Percentiles rank a stretch among this genome's conserved stretches.
Conservation (phyloP, 1,139 yeast genomes). For the Suhomyces coccinellae region DNA sequence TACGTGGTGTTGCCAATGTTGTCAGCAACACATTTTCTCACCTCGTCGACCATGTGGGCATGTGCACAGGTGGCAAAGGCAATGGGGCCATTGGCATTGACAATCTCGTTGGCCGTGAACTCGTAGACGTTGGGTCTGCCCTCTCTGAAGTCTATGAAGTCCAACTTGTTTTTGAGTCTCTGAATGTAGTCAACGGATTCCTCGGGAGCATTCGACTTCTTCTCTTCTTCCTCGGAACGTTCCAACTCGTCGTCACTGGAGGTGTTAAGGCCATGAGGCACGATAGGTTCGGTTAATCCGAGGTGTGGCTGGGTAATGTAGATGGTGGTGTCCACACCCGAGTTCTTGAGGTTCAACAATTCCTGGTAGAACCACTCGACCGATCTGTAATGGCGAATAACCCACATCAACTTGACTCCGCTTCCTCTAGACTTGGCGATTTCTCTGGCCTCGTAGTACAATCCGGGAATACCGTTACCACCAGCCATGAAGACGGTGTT, state of each 20-base stretch:
- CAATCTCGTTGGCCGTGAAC: slow-evolving; percentile 38
- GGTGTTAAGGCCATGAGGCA: slow-evolving; percentile 8
- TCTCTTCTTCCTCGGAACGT: slow-evolving; percentile 16
- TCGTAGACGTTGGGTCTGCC: slow-evolving; percentile 47
- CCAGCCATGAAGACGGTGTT: slow-evolving; percentile 58
- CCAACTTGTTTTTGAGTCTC: slow-evolving; percentile 22
- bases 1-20: slow-evolving; percentile 29
- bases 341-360: slow-evolving; percentile 27
- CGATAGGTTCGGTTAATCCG: slow-evolving; percentile 21
- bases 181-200: slow-evolving; percentile 18
- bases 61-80: slow-evolving; percentile 47
- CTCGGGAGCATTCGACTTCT: slow-evolving; percentile 14
- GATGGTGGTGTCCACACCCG: slow-evolving; percentile 35
- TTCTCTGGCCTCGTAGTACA: slow-evolving; percentile 34
- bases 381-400: slow-evolving; percentile 42
- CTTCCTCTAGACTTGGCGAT: slow-evolving; percentile 20
- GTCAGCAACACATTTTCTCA: slow-evolving; percentile 34
- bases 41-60: slow-evolving; percentile 40
- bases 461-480: slow-evolving; percentile 73
- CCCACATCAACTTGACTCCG: slow-evolving; percentile 47
- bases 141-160: slow-evolving; percentile 42
- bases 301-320: slow-evolving; percentile 31
- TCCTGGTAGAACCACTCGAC: slow-evolving; percentile 33
- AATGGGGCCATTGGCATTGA: slow-evolving; percentile 35
- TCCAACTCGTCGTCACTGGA: slow-evolving; percentile 16